Conservation (phyloP, 306 rosid species). For the Oxytropis ochrocephala region DNA sequence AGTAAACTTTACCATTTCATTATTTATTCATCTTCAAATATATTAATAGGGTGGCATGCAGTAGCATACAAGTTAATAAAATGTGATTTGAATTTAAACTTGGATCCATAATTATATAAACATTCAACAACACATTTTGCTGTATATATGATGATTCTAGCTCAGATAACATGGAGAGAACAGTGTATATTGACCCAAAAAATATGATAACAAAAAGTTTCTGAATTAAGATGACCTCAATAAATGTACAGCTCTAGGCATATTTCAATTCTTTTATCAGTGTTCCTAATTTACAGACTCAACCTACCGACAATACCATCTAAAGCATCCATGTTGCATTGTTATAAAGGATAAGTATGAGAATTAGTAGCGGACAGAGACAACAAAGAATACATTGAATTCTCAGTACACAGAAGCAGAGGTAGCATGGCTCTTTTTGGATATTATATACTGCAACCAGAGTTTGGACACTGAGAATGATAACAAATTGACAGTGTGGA, state of each 20-base stretch:
- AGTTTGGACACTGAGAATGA: not conserved
- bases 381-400: not conserved
- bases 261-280: not conserved
- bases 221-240: not conserved
- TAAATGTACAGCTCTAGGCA: not conserved
- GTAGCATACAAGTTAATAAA: too few relatives aligned
- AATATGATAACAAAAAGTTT: too few relatives aligned
- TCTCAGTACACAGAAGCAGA: not conserved
- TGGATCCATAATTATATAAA: too few relatives aligned
- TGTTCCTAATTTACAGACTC: not conserved
- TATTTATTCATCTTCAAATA: too few relatives aligned
- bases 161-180: too few relatives aligned
- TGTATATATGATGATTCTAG: too few relatives aligned
- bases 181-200: not conserved
- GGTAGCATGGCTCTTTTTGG: not conserved
- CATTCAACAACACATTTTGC: too few relatives aligned
- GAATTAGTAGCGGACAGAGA: too few relatives aligned
- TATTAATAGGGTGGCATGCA: too few relatives aligned
- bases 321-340: not conserved
- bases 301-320: not conserved
- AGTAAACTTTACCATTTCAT: too few relatives aligned
- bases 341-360: not conserved
- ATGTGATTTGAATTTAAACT: too few relatives aligned
- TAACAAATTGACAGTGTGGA: not conserved
- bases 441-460: not conserved